Evolutionary conservation across 2,329 filamentous ascomycete species (phyloP), one percentile per base, ranked within the genome.

Genomic region (Sporothrix schenckii): DNA sequence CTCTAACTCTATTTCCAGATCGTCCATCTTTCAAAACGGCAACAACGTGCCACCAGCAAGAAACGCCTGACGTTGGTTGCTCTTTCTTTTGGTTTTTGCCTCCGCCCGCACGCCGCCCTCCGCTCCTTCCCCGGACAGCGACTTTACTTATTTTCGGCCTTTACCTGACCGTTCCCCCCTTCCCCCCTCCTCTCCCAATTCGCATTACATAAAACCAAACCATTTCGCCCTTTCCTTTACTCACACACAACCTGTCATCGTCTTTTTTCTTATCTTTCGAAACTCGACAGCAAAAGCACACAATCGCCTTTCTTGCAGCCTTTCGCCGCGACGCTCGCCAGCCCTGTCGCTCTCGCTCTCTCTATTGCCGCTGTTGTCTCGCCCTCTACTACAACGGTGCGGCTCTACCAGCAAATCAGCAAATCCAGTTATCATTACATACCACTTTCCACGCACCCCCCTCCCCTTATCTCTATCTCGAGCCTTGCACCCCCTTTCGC

Each of bases 191-290:
- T 68, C 69, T 70, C 74, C 74, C 73, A 76, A 77, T 81, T 82
- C 80, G 77, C 80, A 82, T 83, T 83, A 83, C 81, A 82, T 83
- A 83, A 83, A 83, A 82, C 79, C 80, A 80, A 77, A 78, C 77
- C 77, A 77, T 80, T 80, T 80, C 78, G 76, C 75, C 75, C 78
- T 80, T 78, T 78, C 74, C 77, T 79, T 80, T 80, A 79, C 80
- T 79, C 79, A 79, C 78, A 78, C 78, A 71, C 77, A 79, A 78
- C 79, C 79, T 80, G 78, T 80, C 78, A 80, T 75, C 76, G 77
- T 76, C 75, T 73, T 77, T 77, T 77, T 75, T 75, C 78, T 80
- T 79, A 78, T 80, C 78, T 79, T 75, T 76, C 75, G 73, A 75
- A 70, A 67, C 70, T 70, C 69, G 54, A 50, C 68, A 58, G 67